Evolutionary conservation across 1,284 basidiomycete species (phyloP), one percentile per base, ranked within the genome.

Genomic region (Microstroma glucosiphilum): DNA sequence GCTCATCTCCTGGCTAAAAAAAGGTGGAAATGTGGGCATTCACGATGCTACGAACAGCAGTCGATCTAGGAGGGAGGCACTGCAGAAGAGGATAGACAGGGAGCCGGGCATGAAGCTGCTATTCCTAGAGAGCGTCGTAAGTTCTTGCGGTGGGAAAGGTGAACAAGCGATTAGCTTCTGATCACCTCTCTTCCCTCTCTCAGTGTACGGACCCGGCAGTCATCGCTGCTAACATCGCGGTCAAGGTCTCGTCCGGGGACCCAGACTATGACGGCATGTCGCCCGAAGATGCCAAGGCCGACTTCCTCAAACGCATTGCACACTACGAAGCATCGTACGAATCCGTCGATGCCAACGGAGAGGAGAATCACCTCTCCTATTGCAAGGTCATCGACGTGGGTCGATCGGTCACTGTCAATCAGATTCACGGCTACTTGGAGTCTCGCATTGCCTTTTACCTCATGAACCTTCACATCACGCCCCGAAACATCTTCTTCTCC

Each of bases 21-120:
- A 67, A 1, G 91, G 91, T 15, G 94, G 96, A 0, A 98, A 99
- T 76, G 94, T 98, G 40, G 96, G 92, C 8, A 97, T 99, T 70
- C 94, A 96, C 80, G 94, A 96, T 80, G 93, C 93, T 1, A 97
- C 93, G 11, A 97, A 97, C 79, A 93, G 89, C 72, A 93, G 92
- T 0, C 83, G 82, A 43, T 83, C 82, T 61, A 84, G 94, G 63
- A 85, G 92, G 86, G 86, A 79, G 86, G 86, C 60, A 88, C 87
- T 82, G 90, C 63, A 75, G 92, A 67, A 86, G 86, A 72, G 85
- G 83, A 87, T 98, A n/a, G 84, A 87, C 1, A 85, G 86, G 74
- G 96, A 99, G 81, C 90, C 89, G 55, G 89, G 89, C n/a, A 85
- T 98, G 65, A 85, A 87, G 62, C 85, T 93, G 51, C 88, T 99